phyloP scores from a whole-genome alignment of 2,329 filamentous ascomycete species.

The Tolypocladium nubicola region DNA sequence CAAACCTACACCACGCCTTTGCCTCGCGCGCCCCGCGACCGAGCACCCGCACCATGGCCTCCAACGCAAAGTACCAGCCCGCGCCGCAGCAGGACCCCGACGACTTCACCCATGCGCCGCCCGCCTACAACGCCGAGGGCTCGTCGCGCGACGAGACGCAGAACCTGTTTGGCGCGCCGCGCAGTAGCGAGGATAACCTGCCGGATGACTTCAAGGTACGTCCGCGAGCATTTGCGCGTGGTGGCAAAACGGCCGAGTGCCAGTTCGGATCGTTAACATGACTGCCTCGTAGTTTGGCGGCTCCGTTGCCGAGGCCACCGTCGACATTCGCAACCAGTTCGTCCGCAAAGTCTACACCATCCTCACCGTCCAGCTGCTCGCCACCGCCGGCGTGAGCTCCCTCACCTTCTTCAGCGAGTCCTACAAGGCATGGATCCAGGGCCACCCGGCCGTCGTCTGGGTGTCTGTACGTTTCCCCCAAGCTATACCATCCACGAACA shows the following conservation, averaged over 20 bases:
- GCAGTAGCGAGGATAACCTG: conserved; percentile 78
- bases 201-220: conserved; percentile 92
- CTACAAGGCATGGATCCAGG: conserved; percentile 83
- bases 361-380: conserved; percentile 85
- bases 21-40: not conserved
- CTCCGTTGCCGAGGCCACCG: conserved; percentile 81
- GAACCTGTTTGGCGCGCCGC: conserved; percentile 56
- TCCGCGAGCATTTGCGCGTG: not conserved
- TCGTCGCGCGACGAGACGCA: conserved; percentile 37
- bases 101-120: conserved; percentile 71
- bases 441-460: conserved; percentile 75
- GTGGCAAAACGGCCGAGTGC: not conserved
- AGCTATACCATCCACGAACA: not conserved
- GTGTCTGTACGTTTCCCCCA: conserved; percentile 47
- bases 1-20: not conserved
- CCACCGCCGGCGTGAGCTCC: conserved; percentile 69
- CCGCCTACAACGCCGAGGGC: conserved; percentile 58
- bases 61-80: conserved; percentile 70
- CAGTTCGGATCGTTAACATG: not conserved
- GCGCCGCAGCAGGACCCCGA: conserved; percentile 82
- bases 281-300: conserved; percentile 61
- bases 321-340: conserved; percentile 96
- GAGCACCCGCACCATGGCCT: conserved; percentile 43
- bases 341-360: conserved; percentile 97
- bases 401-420: conserved; percentile 73